Conservation (phyloP, 2,329 filamentous ascomycete species). For the Aspergillus luchuensis region DNA sequence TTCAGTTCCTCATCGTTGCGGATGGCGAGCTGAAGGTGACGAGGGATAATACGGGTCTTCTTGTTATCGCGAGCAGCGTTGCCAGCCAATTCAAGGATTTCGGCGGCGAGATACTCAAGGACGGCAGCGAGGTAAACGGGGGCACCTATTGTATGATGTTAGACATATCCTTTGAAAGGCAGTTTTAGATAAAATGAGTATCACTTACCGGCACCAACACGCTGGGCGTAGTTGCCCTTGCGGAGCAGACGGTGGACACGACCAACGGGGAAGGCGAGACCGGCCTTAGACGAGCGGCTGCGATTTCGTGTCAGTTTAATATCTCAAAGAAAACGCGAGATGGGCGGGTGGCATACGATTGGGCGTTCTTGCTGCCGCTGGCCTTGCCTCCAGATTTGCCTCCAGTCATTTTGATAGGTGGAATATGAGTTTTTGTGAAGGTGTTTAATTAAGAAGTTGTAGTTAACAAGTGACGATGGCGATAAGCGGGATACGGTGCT, state of each 20-base stretch:
- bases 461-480: conserved; percentile 3
- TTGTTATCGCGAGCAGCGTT: conserved; percentile 99
- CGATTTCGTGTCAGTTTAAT: conserved; percentile 4
- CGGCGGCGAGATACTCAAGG: conserved; percentile 96
- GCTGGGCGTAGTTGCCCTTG: conserved; percentile 99
- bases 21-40: conserved; percentile 98
- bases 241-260: conserved; percentile 98
- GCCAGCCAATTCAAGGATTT: conserved; percentile 98
- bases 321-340: conserved; percentile 15
- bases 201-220: conserved; percentile 84
- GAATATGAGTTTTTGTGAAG: conserved; percentile 18
- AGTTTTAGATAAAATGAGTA: background rate
- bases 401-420: conserved; percentile 91
- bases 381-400: conserved; percentile 99
- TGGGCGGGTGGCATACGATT: conserved; percentile 75
- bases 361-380: conserved; percentile 97
- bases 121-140: conserved; percentile 97
- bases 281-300: conserved; percentile 98
- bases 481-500: conserved; percentile 29
- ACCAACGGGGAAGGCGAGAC: conserved; percentile 97
- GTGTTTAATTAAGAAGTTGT: conserved; percentile 2
- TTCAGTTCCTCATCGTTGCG: conserved; percentile 99
- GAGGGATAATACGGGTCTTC: conserved; percentile 99
- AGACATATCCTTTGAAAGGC: background rate
- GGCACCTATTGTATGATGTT: conserved; percentile 56